Evolutionary conservation across 108 stramenopile species (phyloP).

Genomic region (Nannochloropsis salina): DNA sequence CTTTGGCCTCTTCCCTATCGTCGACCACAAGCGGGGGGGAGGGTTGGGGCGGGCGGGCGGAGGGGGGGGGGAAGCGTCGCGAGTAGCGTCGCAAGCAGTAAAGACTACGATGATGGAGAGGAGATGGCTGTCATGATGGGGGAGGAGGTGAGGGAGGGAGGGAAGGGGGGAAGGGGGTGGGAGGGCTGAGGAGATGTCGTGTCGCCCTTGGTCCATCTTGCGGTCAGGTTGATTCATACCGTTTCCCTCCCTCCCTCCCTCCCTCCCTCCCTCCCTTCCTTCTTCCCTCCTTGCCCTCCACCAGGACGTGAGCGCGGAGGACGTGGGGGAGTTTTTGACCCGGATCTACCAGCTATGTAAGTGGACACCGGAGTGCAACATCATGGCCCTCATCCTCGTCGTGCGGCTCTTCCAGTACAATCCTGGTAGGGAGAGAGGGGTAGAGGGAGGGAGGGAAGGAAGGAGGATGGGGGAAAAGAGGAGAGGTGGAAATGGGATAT

Average conservation of each 20-base stretch:
- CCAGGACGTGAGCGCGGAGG: neutral
- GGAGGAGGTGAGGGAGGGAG: neutral
- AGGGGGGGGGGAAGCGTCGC: neutral
- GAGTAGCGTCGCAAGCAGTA: neutral
- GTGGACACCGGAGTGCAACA: constrained; percentile 4
- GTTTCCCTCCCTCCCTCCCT: neutral
- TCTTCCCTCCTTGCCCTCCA: too few relatives aligned
- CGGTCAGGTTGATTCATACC: neutral
- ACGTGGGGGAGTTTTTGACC: neutral
- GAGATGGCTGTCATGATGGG: neutral
- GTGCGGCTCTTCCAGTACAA: neutral
- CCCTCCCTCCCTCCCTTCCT: too few relatives aligned
- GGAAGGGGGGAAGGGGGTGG: neutral
- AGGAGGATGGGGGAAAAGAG: too few relatives aligned
- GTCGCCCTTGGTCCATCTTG: too few relatives aligned
- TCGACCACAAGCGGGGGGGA: neutral
- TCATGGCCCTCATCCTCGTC: constrained; percentile 4
- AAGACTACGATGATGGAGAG: neutral
- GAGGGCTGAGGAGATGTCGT: too few relatives aligned
- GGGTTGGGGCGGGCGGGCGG: neutral
- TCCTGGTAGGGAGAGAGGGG: neutral
- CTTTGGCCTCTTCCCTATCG: neutral
- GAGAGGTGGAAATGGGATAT: too few relatives aligned
- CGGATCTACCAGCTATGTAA: neutral
- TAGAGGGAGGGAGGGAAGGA: too few relatives aligned